These are phyloP conservation scores for Tillandsia fasciculata DNA, from an alignment of 176 grass and related monocot genomes.

Conservation along the genomic window DNA sequence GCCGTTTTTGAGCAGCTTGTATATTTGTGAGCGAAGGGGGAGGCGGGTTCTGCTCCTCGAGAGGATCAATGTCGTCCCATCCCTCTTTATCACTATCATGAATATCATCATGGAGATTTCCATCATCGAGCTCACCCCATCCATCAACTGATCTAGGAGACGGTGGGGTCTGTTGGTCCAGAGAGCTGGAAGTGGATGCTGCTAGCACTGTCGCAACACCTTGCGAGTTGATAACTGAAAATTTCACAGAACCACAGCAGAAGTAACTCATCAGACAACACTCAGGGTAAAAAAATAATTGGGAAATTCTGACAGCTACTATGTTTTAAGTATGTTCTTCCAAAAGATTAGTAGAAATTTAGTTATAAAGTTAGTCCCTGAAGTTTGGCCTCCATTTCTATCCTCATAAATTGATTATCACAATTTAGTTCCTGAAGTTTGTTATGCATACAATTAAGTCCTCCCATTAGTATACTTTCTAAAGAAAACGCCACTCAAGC, in stretches of 20 bases:
- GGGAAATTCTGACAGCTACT: no score
- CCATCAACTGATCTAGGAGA: conserved; percentile 70
- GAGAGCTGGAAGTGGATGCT: conserved; percentile 36
- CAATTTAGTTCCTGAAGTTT: no score
- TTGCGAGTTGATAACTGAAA: conserved; percentile 22
- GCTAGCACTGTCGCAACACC: conserved; percentile 23
- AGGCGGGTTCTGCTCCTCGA: conserved; percentile 52
- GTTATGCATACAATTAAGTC: no score
- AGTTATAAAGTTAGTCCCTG: no score
- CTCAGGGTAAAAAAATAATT: no score
- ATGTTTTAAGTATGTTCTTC: no score
- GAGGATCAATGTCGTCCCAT: conserved; percentile 89
- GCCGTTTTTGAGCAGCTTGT: conserved; percentile 88
- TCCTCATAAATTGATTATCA: no score
- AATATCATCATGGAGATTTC: conserved; percentile 33
- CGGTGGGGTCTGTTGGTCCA: conserved; percentile 62
- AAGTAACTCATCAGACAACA: not conserved
- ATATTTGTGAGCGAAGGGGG: conserved; percentile 55
- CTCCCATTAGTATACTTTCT: no score
- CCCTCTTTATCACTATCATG: conserved; percentile 67
- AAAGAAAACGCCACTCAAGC: no score
- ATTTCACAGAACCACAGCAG: conserved; percentile 8
- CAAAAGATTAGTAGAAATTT: no score
- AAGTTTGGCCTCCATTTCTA: no score
- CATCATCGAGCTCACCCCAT: conserved; percentile 76